Conservation (phyloP, 164 flowering plant genomes). For the Tetracentron sinense region DNA sequence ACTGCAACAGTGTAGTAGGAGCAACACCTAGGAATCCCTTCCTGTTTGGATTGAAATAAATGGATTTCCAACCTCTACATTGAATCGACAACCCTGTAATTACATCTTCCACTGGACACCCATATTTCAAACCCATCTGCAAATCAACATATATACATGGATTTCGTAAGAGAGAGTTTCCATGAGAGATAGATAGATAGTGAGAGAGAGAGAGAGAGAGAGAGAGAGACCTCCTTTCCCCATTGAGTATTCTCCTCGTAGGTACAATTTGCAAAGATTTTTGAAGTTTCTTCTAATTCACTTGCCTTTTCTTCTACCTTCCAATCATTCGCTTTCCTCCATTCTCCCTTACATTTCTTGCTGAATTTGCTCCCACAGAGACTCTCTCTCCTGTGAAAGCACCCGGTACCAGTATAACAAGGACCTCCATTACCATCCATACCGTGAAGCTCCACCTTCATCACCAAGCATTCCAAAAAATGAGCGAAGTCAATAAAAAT, state of each 20-base stretch:
- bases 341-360: background rate
- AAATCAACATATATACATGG: background rate
- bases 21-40: slow-evolving; percentile 42
- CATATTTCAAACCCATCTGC: slow-evolving; percentile 52
- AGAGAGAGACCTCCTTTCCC: slow-evolving; percentile 40
- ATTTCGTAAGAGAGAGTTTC: background rate
- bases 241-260: slow-evolving; percentile 40
- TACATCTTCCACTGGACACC: slow-evolving; percentile 45
- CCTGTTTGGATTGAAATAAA: slow-evolving; percentile 33
- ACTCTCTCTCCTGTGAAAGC: slow-evolving; percentile 14
- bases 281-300: slow-evolving; percentile 30
- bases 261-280: slow-evolving; percentile 38
- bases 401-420: slow-evolving; percentile 9
- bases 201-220: slow-evolving; percentile 17
- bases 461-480: too few relatives aligned
- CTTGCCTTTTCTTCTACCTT: slow-evolving; percentile 11
- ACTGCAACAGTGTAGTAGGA: slow-evolving; percentile 30
- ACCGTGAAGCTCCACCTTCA: slow-evolving; percentile 8
- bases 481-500: too few relatives aligned
- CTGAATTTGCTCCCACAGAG: slow-evolving; percentile 26
- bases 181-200: background rate
- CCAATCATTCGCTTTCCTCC: too few relatives aligned
- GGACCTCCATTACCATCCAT: slow-evolving; percentile 14
- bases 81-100: slow-evolving; percentile 49
- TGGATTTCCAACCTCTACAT: slow-evolving; percentile 48